phyloP scores from a whole-genome alignment of 148 eudicot species.

The Linanthus parryae region DNA sequence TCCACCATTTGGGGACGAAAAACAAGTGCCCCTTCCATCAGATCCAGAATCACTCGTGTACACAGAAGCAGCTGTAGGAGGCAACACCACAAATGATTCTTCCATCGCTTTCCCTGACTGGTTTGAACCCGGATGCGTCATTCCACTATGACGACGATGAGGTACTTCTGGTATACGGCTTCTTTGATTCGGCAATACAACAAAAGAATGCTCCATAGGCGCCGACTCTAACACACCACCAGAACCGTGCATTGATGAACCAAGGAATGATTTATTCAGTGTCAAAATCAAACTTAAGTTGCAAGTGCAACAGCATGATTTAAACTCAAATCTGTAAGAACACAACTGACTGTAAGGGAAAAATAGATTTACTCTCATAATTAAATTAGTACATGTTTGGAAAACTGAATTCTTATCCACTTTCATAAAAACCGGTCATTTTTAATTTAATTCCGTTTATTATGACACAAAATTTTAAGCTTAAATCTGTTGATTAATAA shows the following conservation, averaged over 20 bases:
- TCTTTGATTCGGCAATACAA: slow-evolving; percentile 82
- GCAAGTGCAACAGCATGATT: too few species aligned
- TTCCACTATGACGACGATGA: slow-evolving; percentile 63
- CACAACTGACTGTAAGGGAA: too few species aligned
- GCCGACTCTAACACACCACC: slow-evolving; percentile 64
- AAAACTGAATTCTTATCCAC: too few species aligned
- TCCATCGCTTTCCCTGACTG: slow-evolving; percentile 79
- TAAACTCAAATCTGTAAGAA: too few species aligned
- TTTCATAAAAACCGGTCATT: too few species aligned
- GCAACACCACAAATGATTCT: slow-evolving; percentile 93
- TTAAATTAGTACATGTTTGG: too few species aligned
- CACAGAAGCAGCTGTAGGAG: slow-evolving; percentile 90
- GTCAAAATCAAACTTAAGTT: slow-evolving; percentile 1
- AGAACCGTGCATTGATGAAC: slow-evolving; percentile 58
- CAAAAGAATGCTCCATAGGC: slow-evolving; percentile 90
- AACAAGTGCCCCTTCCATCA: slow-evolving; percentile 49
- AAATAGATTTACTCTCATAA: too few species aligned
- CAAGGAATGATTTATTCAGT: slow-evolving; percentile 76
- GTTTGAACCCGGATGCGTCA: slow-evolving; percentile 40
- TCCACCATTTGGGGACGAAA: slow-evolving; percentile 48
- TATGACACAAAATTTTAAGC: too few species aligned
- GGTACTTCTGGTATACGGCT: slow-evolving; percentile 49
- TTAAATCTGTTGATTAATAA: too few species aligned
- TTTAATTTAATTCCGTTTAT: too few species aligned
- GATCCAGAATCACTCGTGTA: slow-evolving; percentile 56